These are phyloP conservation scores for Candida xyloterini DNA, from an alignment of 805 yeast species.

Conservation along the genomic window DNA sequence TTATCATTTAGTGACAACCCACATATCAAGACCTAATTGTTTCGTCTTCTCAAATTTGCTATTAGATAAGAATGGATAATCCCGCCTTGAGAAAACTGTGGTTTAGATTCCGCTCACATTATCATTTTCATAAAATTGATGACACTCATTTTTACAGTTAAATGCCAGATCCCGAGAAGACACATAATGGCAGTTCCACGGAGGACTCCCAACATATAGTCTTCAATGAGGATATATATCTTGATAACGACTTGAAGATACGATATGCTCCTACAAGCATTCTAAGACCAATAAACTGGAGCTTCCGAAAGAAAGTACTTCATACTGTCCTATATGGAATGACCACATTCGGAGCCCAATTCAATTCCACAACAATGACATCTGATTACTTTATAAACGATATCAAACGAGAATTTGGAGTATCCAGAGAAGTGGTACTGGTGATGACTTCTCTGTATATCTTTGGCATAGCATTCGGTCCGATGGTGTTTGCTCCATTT, in stretches of 20 bases:
- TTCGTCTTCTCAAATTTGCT: neutral
- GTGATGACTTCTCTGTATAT: conserved; percentile 58
- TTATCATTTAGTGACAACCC: too few species aligned
- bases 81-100: neutral
- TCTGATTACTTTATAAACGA: conserved; percentile 33
- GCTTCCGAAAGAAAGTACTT: conserved; percentile 29
- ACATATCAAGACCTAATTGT: too few species aligned
- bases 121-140: too few species aligned
- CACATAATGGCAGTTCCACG: neutral
- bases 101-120: neutral
- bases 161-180: neutral
- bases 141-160: neutral
- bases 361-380: conserved; percentile 50
- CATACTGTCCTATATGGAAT: conserved; percentile 41
- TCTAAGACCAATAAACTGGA: conserved; percentile 37
- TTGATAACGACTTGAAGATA: neutral
- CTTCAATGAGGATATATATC: neutral
- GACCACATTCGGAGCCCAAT: conserved; percentile 43
- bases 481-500: conserved; percentile 61
- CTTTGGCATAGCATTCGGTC: conserved; percentile 67
- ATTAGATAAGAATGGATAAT: neutral
- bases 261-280: neutral
- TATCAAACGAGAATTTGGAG: conserved; percentile 33
- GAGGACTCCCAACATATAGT: neutral
- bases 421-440: conserved; percentile 45